phyloP scores from a whole-genome alignment of 352 stramenopile genomes.

The Vaucheria bursata region DNA sequence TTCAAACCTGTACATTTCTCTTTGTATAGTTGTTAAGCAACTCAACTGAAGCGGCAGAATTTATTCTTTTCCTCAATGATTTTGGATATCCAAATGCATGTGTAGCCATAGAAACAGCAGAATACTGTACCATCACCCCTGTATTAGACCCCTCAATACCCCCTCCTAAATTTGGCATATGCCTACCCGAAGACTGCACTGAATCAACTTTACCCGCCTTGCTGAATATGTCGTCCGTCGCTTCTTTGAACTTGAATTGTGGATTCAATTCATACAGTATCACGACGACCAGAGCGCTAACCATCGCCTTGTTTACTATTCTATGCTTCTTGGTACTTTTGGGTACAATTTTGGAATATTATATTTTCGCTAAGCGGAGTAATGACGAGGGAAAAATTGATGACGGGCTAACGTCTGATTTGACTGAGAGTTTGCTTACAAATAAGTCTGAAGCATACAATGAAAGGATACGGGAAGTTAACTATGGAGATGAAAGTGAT shows the following conservation, averaged over 20 bases:
- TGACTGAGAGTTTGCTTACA: background rate
- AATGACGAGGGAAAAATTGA: background rate
- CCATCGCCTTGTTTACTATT: background rate
- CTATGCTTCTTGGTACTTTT: background rate
- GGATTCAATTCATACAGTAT: background rate
- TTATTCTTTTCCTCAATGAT: slow-evolving; percentile 13
- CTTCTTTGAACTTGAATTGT: background rate
- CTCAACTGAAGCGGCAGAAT: background rate
- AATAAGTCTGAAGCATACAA: background rate
- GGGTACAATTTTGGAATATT: background rate
- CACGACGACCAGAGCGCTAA: background rate
- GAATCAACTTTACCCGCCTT: background rate
- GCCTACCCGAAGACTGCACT: slow-evolving; percentile 15
- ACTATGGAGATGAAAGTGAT: background rate
- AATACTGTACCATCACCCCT: slow-evolving; percentile 15
- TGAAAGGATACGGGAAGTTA: background rate
- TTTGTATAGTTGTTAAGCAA: no score
- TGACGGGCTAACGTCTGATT: background rate
- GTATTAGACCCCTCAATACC: background rate
- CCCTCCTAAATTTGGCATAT: slow-evolving; percentile 1
- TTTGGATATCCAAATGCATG: slow-evolving; percentile 11
- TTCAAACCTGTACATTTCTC: no score
- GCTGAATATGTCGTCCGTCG: slow-evolving; percentile 3
- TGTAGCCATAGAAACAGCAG: background rate
- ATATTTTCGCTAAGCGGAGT: background rate